Evolutionary conservation across 345 rosid genomes (phyloP), one percentile per base, ranked within the genome.

Genomic region (Sisymbrium irio): DNA sequence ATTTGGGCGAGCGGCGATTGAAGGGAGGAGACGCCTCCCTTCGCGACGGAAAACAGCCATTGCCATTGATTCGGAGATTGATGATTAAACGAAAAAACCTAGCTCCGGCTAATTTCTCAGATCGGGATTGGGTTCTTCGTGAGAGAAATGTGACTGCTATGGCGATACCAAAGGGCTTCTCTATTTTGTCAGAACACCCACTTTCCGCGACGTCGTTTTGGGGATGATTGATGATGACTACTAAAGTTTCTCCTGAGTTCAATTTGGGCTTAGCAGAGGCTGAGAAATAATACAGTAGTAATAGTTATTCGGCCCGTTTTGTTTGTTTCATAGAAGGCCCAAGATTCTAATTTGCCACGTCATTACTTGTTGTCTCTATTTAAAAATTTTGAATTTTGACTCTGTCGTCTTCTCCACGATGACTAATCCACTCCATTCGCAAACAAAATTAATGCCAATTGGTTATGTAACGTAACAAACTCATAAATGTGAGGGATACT

Each of bases 41-140:
- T 89, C 94, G 71, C 94, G 91, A 33, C 88, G 84, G 81, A 89
- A 64, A 59, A 84, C 84, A 78, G 94, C 83, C 91, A 89, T 86
- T 40, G 94, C 91, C 91, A 89, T 85, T 66, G 77, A 12, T 1
- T 77, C 41, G 58, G 53, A 56, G 56, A 37, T 66, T 56, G 74
- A 56, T 3, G 71, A 25, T 32, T 22, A 45, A 63, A 81, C 61
- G 65, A 61, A 58, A 58, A 39, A 67, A 22, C 58, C 64, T 65
- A 77, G 73, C 77, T 77, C 80, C 67, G 76, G 76, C 62, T 63
- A 65, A 55, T 49, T 65, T 71, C 73, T 59, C 73, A 65, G 80
- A 77, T 77, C 63, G 70, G 66, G 50, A 3, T 22, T 9, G 58
- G n/a, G n/a, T 60, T 39, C 42, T 58, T 47, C 46, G 22, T 22